A percentile compares a stretch with the other conserved stretches of the same genome.
These are phyloP conservation scores for Blastobotrys attinorum DNA, from an alignment of 805 yeast genomes.

Conservation along the genomic window DNA sequence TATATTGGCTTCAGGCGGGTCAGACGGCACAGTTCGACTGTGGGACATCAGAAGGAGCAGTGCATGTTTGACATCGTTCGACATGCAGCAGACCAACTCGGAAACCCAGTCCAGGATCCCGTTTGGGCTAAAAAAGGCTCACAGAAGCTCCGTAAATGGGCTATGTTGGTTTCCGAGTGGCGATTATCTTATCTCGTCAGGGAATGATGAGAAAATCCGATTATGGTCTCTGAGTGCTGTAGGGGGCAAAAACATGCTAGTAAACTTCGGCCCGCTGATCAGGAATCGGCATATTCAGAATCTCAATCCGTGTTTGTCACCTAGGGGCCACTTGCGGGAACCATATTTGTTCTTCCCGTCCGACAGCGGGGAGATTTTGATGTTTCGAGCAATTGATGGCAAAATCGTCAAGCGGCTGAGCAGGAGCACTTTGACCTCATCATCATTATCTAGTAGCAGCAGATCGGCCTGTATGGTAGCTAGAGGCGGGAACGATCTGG, in stretches of 20 bases:
- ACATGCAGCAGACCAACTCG: slow-evolving; percentile 44
- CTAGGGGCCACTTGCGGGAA: slow-evolving; percentile 42
- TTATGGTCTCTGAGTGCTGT: slow-evolving; percentile 65
- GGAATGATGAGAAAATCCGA: slow-evolving; percentile 71
- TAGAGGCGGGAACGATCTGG: slow-evolving; percentile 36
- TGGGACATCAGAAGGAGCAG: slow-evolving; percentile 80
- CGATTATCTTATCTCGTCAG: slow-evolving; percentile 52
- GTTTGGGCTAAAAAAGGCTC: slow-evolving; percentile 45
- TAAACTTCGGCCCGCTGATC: slow-evolving; percentile 72
- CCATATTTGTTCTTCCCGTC: slow-evolving; percentile 64
- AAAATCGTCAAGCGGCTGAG: slow-evolving; percentile 51
- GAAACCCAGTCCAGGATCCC: slow-evolving; percentile 23
- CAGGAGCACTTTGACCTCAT: slow-evolving; percentile 27
- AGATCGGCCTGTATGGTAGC: slow-evolving; percentile 47
- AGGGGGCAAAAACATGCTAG: slow-evolving; percentile 47
- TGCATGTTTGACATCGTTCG: slow-evolving; percentile 56
- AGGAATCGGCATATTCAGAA: slow-evolving; percentile 56
- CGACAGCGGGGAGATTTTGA: slow-evolving; percentile 62
- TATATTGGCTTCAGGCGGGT: slow-evolving; percentile 69
- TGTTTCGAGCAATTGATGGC: slow-evolving; percentile 54
- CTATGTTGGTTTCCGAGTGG: slow-evolving; percentile 68
- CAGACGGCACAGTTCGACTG: slow-evolving; percentile 68
- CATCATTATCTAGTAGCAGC: slow-evolving; percentile 28
- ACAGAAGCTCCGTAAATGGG: slow-evolving; percentile 72
- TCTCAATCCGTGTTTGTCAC: slow-evolving; percentile 47